Percentiles rank a stretch among this genome's conserved stretches.
Conservation (phyloP, 495 filamentous ascomycete species). For the Podospora conica region DNA sequence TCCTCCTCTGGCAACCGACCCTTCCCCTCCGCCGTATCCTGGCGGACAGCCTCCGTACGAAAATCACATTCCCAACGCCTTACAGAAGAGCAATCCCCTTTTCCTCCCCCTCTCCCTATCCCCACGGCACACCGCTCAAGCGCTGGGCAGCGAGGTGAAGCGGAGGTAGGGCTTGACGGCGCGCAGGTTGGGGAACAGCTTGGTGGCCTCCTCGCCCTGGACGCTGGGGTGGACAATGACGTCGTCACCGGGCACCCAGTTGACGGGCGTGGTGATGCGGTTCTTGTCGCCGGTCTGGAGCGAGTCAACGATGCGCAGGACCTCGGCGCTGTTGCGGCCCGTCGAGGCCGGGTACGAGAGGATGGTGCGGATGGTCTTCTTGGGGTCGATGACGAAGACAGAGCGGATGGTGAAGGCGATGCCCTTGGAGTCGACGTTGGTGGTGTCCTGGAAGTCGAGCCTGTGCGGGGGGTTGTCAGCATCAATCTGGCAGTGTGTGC, state of each 20-base stretch:
- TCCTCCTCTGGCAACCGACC: background rate
- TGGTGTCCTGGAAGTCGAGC: constrained; percentile 70
- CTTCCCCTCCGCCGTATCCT: background rate
- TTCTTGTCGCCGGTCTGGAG: constrained; percentile 97
- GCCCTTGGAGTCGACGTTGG: constrained; percentile 91
- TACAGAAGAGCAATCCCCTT: background rate
- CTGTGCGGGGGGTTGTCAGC: constrained; percentile 31
- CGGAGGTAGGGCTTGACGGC: constrained; percentile 90
- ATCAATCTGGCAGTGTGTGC: background rate
- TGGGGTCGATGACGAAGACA: constrained; percentile 98
- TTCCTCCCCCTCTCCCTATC: background rate
- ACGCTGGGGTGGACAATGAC: constrained; percentile 92
- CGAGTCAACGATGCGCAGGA: constrained; percentile 91
- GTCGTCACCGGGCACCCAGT: constrained; percentile 86
- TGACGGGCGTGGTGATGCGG: constrained; percentile 86
- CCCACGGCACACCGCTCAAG: constrained; percentile 9
- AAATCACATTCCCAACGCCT: background rate
- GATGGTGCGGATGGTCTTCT: constrained; percentile 95
- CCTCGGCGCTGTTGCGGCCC: constrained; percentile 92
- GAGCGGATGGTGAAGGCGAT: constrained; percentile 98
- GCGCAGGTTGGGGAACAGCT: constrained; percentile 84
- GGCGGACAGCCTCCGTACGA: background rate
- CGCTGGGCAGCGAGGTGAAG: constrained; percentile 60
- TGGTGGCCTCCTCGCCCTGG: constrained; percentile 79
- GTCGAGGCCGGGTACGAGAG: constrained; percentile 96